Percentiles rank a stretch among this genome's conserved stretches.
These are phyloP conservation scores for Melanomma pulvis-pyrius DNA, from an alignment of 495 filamentous ascomycete genomes.

Conservation along the genomic window DNA sequence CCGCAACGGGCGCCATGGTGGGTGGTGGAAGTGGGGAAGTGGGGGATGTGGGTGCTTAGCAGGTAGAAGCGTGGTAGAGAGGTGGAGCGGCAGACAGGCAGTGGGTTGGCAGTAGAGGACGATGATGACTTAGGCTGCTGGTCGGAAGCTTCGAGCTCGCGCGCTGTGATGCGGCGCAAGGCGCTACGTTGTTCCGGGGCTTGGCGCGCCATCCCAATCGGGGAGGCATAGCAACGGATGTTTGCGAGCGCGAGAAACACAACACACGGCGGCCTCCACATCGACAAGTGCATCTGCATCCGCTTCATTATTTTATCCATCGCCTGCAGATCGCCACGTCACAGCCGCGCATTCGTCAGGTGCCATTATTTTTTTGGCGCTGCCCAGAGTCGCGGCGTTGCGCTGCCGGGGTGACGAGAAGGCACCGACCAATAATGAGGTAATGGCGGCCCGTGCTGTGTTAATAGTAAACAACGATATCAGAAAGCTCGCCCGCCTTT, in stretches of 20 bases:
- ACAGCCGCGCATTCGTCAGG: neutral
- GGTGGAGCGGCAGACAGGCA: neutral
- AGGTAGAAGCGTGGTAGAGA: neutral
- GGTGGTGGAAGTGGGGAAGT: slow-evolving; percentile 10
- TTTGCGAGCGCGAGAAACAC: neutral
- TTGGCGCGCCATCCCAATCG: neutral
- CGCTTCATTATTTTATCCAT: neutral
- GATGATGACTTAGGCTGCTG: neutral
- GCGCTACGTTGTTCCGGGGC: neutral
- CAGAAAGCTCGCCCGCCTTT: neutral
- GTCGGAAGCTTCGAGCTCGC: slow-evolving; percentile 21
- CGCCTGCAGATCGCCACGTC: neutral
- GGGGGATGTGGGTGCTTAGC: neutral
- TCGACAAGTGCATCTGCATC: neutral
- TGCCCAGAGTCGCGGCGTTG: neutral
- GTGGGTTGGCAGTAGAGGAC: neutral
- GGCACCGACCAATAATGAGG: slow-evolving; percentile 14
- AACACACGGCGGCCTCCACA: neutral
- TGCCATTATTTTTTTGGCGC: neutral
- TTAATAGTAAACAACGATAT: slow-evolving; percentile 20
- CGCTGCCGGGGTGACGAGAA: slow-evolving; percentile 31
- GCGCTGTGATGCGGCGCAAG: neutral
- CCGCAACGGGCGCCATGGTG: slow-evolving; percentile 56
- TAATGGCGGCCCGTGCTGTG: slow-evolving; percentile 8
- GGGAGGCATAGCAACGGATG: slow-evolving; percentile 22